Base-by-base conservation (phyloP, 495 filamentous ascomycete species). In the Annulohypoxylon nitens region DNA sequence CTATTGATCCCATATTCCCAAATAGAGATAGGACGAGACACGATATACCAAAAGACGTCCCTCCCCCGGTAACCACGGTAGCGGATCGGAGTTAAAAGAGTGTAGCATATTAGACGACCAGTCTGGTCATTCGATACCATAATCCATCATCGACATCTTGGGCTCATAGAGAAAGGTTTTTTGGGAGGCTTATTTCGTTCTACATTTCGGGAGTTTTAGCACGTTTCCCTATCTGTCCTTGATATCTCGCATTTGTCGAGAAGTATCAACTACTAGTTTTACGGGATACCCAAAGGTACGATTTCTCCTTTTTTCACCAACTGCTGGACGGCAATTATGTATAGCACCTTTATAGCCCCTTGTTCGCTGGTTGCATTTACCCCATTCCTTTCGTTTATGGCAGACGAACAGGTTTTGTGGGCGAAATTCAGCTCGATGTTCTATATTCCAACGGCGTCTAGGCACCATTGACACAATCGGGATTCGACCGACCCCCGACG, bases 1-100 rank as follows among this genome's bases (percentile, higher is more conserved):
- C 59, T 12, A 47, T 76, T 65, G 77, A 78, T 61, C 77, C 77
- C 37, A 78, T 78, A 41, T 78, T 78, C 23, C 75, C 75, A 43
- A 59, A 77, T 59, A 74, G 77, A 75, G 75, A 78, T 16, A 78
- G 77, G 62, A 67, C 75, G 50, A 67, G 75, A 50, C 75, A 66
- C 50, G 75, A 77, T 60, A 72, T 71, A 60, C 36, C 70, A 53
- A 74, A 74, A 45, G 72, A 74, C 41, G 65, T 48, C 37, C 76
- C 74, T 67, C 64, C 77, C 26, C 75, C 77, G 14, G 77, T 72
- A 64, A 77, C 77, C 30, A 76, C 77, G 36, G 77, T 75, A 65
- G 70, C 68, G 39, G 73, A 72, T 78, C 75, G 70, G 54, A 77
- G 61, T 69, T 78, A 70, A 54, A 67, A 58, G 58, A 57, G 16